These are phyloP conservation scores for Solanum gandarillasii DNA, from an alignment of 257 asterid genomes.

Conservation along the genomic window DNA sequence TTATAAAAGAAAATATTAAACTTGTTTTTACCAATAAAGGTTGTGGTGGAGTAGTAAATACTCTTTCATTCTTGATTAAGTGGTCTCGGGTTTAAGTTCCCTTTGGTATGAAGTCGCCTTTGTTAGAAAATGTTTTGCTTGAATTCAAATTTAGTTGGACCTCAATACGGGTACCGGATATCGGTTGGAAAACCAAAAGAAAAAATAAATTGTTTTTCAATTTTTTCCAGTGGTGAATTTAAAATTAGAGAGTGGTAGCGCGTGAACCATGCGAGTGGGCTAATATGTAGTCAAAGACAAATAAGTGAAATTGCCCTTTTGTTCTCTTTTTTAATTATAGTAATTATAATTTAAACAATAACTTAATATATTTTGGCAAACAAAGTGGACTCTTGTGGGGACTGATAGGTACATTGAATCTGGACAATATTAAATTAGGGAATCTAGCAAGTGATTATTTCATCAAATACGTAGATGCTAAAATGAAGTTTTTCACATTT, in stretches of 20 bases:
- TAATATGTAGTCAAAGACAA: not conserved
- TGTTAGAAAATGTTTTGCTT: no score
- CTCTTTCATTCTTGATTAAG: no score
- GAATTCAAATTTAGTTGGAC: no score
- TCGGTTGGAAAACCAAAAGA: no score
- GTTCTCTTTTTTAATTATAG: not conserved
- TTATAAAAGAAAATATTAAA: no score
- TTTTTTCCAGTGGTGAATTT: not conserved
- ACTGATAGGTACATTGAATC: not conserved
- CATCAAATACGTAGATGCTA: not conserved
- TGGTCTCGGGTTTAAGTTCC: no score
- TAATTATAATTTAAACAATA: not conserved
- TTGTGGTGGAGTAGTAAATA: no score
- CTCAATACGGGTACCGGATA: no score
- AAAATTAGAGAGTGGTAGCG: not conserved
- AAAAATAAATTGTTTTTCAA: not conserved
- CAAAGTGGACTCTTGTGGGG: not conserved
- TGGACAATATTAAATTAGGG: slow-evolving; percentile 2
- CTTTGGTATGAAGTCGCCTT: no score
- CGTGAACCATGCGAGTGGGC: not conserved
- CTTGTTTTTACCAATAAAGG: no score
- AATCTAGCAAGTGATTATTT: not conserved
- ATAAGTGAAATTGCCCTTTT: not conserved
- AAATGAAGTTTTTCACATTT: not conserved
- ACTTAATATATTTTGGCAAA: not conserved